phyloP scores from a whole-genome alignment of 2,329 filamentous ascomycete species.

The Teratosphaeriaceae sp. region DNA sequence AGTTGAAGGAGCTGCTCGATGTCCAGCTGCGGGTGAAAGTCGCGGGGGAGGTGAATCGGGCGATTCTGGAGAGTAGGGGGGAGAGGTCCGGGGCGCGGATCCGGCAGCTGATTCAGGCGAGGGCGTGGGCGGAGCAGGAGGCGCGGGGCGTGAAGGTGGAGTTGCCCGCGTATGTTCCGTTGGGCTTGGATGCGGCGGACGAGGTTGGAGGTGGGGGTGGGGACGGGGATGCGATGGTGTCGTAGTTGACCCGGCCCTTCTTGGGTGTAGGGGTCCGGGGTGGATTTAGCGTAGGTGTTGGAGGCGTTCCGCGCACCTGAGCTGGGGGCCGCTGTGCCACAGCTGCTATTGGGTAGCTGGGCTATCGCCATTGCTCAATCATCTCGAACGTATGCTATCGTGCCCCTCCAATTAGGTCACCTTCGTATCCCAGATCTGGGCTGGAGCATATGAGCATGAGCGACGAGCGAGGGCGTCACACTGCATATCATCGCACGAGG shows the following conservation, averaged over 20 bases:
- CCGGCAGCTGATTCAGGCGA: slow-evolving; percentile 69
- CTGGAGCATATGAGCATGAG: too few relatives aligned
- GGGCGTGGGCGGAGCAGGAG: slow-evolving; percentile 74
- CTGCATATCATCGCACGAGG: too few relatives aligned
- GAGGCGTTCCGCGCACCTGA: neutral
- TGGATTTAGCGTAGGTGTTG: slow-evolving; percentile 11
- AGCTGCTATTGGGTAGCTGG: slow-evolving; percentile 5
- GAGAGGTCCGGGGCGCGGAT: slow-evolving; percentile 74
- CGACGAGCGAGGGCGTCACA: too few relatives aligned
- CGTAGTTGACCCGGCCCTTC: slow-evolving; percentile 15
- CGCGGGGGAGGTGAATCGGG: slow-evolving; percentile 84
- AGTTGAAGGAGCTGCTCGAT: slow-evolving; percentile 69
- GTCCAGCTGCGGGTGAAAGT: slow-evolving; percentile 73
- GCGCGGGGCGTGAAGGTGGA: slow-evolving; percentile 40
- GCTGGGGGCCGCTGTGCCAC: neutral
- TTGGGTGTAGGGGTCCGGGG: too few relatives aligned
- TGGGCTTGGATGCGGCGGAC: slow-evolving; percentile 35
- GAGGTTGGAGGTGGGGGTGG: slow-evolving; percentile 19
- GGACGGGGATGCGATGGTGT: slow-evolving; percentile 30
- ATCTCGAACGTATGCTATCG: neutral
- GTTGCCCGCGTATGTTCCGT: slow-evolving; percentile 33
- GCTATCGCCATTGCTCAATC: neutral
- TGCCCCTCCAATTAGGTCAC: too few relatives aligned
- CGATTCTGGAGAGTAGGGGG: slow-evolving; percentile 69
- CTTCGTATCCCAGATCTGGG: too few relatives aligned